Conservation (phyloP, 2,329 filamentous ascomycete genomes). For the Stromatinia cepivora region DNA sequence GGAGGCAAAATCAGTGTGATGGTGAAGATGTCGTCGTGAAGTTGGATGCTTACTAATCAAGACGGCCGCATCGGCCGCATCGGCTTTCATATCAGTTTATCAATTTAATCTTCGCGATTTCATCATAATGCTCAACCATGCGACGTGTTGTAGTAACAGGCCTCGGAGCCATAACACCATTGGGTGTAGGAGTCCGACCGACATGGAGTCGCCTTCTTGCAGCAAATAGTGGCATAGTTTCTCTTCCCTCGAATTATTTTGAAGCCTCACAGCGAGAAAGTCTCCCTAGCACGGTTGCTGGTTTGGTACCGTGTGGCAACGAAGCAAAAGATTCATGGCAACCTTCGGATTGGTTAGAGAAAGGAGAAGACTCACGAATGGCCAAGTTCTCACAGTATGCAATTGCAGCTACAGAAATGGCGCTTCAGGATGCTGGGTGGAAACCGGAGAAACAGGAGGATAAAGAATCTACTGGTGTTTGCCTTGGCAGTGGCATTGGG, state of each 20-base stretch:
- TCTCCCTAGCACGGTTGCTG: conserved; percentile 83
- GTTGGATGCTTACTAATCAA: not conserved
- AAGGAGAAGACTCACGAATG: conserved; percentile 69
- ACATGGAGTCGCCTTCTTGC: conserved; percentile 82
- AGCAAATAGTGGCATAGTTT: conserved; percentile 77
- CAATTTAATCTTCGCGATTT: conserved; percentile 3
- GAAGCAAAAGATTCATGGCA: conserved; percentile 50
- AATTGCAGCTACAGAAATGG: conserved; percentile 82
- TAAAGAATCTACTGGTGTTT: conserved; percentile 79
- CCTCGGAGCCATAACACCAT: conserved; percentile 76
- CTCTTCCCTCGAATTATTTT: conserved; percentile 56
- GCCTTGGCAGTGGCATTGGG: conserved; percentile 91
- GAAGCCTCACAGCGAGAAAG: conserved; percentile 55
- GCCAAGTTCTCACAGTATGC: conserved; percentile 93
- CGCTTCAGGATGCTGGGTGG: conserved; percentile 81
- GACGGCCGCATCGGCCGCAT: not conserved
- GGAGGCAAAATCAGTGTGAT: not conserved
- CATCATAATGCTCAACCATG: conserved; percentile 30
- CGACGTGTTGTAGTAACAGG: conserved; percentile 82
- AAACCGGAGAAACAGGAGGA: conserved; percentile 52
- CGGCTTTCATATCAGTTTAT: not conserved
- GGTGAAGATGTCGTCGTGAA: not conserved
- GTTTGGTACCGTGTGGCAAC: conserved; percentile 66
- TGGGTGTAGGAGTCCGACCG: conserved; percentile 74
- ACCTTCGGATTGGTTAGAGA: conserved; percentile 54